These are phyloP conservation scores for Drosera spatulata DNA, from an alignment of 179 eudicot genomes.

Conservation along the genomic window DNA sequence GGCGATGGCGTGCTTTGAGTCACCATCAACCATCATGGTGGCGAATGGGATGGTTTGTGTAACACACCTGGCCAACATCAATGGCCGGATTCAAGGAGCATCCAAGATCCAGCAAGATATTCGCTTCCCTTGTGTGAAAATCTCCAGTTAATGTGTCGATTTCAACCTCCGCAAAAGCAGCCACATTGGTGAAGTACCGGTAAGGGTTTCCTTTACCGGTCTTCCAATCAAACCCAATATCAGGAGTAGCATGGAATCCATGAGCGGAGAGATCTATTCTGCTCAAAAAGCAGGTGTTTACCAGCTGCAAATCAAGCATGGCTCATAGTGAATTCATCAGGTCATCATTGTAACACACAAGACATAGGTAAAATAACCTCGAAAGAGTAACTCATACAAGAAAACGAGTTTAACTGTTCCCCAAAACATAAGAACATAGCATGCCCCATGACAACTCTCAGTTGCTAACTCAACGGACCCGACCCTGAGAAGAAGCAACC, in stretches of 20 bases:
- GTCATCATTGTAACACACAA: too few species aligned
- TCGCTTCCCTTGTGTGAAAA: slow-evolving; percentile 83
- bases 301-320: slow-evolving; percentile 41
- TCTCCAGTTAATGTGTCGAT: slow-evolving; percentile 92
- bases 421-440: neutral
- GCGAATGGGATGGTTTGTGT: too few species aligned
- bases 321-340: neutral
- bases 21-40: too few species aligned
- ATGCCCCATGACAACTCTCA: too few species aligned
- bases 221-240: slow-evolving; percentile 88
- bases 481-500: too few species aligned
- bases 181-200: slow-evolving; percentile 87
- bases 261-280: slow-evolving; percentile 96
- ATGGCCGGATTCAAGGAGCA: slow-evolving; percentile 87
- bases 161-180: slow-evolving; percentile 95
- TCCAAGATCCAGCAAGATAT: slow-evolving; percentile 83
- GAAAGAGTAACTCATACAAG: too few species aligned
- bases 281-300: slow-evolving; percentile 63
- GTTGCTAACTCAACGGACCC: slow-evolving; percentile 61
- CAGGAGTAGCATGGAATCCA: slow-evolving; percentile 81
- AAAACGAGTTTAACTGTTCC: too few species aligned
- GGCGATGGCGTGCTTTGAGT: too few species aligned
- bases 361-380: too few species aligned
- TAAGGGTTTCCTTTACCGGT: slow-evolving; percentile 69
- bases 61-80: slow-evolving; percentile 88